A percentile compares a stretch with the other conserved stretches of the same genome.
phyloP scores from a whole-genome alignment of 352 stramenopile species.

The Globisporangium abappressorium region DNA sequence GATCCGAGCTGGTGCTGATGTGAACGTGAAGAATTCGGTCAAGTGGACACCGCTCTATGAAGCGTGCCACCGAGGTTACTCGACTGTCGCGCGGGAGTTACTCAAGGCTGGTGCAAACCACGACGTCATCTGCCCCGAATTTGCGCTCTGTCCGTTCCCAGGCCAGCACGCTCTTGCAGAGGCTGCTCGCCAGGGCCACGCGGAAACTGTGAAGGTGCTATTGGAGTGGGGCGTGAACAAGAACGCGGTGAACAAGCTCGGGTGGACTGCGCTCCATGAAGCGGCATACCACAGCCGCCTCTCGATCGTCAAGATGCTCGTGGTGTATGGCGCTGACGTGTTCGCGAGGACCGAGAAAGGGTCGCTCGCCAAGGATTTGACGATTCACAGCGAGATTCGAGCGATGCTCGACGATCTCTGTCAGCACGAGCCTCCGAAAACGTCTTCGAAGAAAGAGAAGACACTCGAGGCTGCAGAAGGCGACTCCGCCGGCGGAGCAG shows the following conservation, averaged over 20 bases:
- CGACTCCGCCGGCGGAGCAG: slow-evolving; percentile 8
- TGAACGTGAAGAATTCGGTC: slow-evolving; percentile 72
- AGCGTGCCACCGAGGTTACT: slow-evolving; percentile 71
- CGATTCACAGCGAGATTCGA: slow-evolving; percentile 76
- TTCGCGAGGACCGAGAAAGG: slow-evolving; percentile 62
- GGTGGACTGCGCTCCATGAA: slow-evolving; percentile 81
- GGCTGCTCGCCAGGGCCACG: slow-evolving; percentile 63
- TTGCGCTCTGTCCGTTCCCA: slow-evolving; percentile 73
- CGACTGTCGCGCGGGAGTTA: slow-evolving; percentile 53
- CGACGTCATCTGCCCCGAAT: slow-evolving; percentile 72
- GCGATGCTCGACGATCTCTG: slow-evolving; percentile 72
- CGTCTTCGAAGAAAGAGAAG: slow-evolving; percentile 29
- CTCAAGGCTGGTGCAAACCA: slow-evolving; percentile 60
- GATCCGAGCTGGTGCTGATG: slow-evolving; percentile 58
- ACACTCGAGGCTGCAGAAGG: background rate
- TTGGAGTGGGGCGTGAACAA: slow-evolving; percentile 81
- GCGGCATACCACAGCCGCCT: slow-evolving; percentile 77
- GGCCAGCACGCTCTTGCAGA: slow-evolving; percentile 65
- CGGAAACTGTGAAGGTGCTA: slow-evolving; percentile 62
- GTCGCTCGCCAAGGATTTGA: slow-evolving; percentile 67
- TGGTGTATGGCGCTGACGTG: slow-evolving; percentile 77
- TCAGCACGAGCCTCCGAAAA: slow-evolving; percentile 27
- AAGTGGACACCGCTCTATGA: slow-evolving; percentile 78
- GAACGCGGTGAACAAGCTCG: slow-evolving; percentile 67
- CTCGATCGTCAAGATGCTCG: slow-evolving; percentile 65